These are phyloP conservation scores for Rhizophora apiculata DNA, from an alignment of 345 rosid species.

Conservation along the genomic window DNA sequence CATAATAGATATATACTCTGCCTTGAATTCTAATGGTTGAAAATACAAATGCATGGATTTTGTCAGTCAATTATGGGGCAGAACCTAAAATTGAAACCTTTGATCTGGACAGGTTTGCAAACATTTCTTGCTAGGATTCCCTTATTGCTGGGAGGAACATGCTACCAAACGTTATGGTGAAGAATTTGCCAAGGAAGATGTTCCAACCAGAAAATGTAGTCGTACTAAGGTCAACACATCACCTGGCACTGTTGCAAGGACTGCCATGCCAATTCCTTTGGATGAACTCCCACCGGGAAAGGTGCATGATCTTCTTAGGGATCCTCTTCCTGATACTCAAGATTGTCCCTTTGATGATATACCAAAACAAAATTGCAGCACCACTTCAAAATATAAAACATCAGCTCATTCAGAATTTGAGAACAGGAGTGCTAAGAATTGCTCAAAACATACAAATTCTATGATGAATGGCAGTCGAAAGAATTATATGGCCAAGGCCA, in stretches of 20 bases:
- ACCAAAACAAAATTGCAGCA: constrained; percentile 10
- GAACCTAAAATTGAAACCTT: background rate
- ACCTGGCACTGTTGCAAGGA: constrained; percentile 8
- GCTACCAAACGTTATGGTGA: constrained; percentile 14
- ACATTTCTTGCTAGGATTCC: constrained; percentile 48
- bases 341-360: constrained; percentile 18
- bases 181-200: constrained; percentile 13
- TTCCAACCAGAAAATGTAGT: background rate
- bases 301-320: constrained; percentile 33
- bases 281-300: constrained; percentile 30
- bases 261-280: constrained; percentile 20
- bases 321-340: constrained; percentile 16
- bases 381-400: background rate
- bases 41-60: too few relatives aligned
- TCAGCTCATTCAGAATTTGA: background rate
- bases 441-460: background rate
- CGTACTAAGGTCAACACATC: background rate
- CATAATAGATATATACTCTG: too few relatives aligned
- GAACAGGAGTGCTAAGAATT: background rate
- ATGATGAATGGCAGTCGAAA: constrained; percentile 4
- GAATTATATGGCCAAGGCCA: constrained; percentile 10
- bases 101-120: constrained; percentile 38
- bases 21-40: too few relatives aligned
- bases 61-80: too few relatives aligned
- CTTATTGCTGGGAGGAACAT: constrained; percentile 42